Evolutionary conservation across 768 basidiomycete species (phyloP), one percentile per base, ranked within the genome.

Genomic region (Mycena venus): DNA sequence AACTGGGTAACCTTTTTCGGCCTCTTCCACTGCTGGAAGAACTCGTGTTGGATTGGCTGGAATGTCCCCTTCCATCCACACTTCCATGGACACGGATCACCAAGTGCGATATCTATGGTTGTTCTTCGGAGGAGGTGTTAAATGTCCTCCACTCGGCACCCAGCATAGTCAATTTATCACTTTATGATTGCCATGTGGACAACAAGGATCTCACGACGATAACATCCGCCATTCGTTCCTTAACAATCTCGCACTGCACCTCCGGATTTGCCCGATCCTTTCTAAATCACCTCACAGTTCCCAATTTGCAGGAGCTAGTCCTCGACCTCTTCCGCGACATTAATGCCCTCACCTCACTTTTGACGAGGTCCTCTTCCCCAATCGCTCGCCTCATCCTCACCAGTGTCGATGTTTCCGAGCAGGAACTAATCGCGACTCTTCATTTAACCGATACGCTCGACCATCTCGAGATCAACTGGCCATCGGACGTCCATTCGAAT

Each of bases 381-480:
- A 19, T 75, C 12, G 71, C 47, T 8, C 64, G 55, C 64, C 74
- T 75, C 74, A 64, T 21, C 36, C 66, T 75, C 42, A n/a, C 34
- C 61, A 27, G 56, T n/a, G 53, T 68, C 60, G n/a, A 21, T 12
- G 7, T 68, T 8, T 55, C 70, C 29, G 74, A 72, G 31, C 19
- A 17, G n/a, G 70, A 72, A 17, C 55, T 75, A 9, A 71, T 75
- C 60, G 34, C 51, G 25, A n/a, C 72, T 19, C 65, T 75, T 23
- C 60, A 19, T 27, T 21, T 71, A 4, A 44, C 68, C 14, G 60
- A 68, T 17, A 10, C 65, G 51, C 23, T 72, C 53, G 49, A 40
- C 4, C 74, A 59, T 15, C 51, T 75, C 49, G 64, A 62, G 25
- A 62, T 75, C 53, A 67, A 34, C 55, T 75, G 74, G 74, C 74